Percentiles rank a stretch among this genome's conserved stretches.
These are phyloP conservation scores for Cucurbita ficifolia DNA, from an alignment of 306 rosid species.

Conservation along the genomic window DNA sequence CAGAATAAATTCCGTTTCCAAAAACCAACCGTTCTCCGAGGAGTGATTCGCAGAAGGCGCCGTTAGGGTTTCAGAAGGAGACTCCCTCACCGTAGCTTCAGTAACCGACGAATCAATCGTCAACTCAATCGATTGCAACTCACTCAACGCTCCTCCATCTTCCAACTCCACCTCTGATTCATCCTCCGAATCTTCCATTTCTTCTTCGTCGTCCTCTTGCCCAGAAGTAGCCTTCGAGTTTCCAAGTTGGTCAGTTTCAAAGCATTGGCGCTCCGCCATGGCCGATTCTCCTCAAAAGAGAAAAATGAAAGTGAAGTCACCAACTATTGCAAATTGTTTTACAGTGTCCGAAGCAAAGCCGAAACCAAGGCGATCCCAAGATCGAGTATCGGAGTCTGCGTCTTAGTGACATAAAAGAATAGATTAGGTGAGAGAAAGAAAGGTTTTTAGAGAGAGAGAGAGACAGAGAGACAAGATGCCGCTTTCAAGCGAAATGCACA, in stretches of 20 bases:
- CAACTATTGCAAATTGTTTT: conserved; percentile 12
- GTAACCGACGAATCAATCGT: not conserved
- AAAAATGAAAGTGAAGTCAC: conserved; percentile 20
- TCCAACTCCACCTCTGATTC: conserved; percentile 10
- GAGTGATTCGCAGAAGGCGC: conserved; percentile 15
- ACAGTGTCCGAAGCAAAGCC: conserved; percentile 18
- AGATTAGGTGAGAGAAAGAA: conserved; percentile 15
- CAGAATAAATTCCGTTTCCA: too few relatives aligned
- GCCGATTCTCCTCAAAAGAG: conserved; percentile 19
- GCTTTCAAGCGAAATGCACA: not conserved
- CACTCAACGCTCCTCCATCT: conserved; percentile 5
- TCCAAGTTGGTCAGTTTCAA: conserved; percentile 15
- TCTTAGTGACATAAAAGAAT: conserved; percentile 10
- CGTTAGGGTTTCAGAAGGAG: conserved; percentile 53
- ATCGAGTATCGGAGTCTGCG: conserved; percentile 17
- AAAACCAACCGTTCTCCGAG: conserved; percentile 13
- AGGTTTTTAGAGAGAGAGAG: conserved; percentile 3
- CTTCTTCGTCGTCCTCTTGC: conserved; percentile 3
- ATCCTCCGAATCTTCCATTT: conserved; percentile 4
- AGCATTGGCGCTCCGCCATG: conserved; percentile 37
- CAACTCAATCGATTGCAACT: conserved; percentile 12
- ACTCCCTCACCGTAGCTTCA: conserved; percentile 1
- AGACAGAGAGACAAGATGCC: not conserved
- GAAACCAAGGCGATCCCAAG: not conserved
- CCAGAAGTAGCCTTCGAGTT: conserved; percentile 9